Evolutionary conservation across 768 basidiomycete species (phyloP).

Genomic region (Candolleomyces aberdarensis): DNA sequence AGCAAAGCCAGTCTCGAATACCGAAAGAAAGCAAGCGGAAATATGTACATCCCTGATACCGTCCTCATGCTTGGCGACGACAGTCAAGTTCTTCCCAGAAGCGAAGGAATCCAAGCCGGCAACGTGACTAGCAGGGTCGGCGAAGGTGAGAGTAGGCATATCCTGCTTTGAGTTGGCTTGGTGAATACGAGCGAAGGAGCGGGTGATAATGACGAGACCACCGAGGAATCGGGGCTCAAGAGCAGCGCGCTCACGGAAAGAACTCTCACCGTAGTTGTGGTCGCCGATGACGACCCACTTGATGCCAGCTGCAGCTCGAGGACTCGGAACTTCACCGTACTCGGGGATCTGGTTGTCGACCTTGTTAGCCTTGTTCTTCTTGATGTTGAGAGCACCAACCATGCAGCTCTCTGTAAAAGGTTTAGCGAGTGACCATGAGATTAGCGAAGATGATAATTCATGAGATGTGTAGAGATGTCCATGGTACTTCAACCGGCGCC

Average conservation of each 20-base stretch:
- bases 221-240: conserved; percentile 95
- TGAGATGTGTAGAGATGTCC: conserved; percentile 98
- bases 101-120: too few species aligned
- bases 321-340: conserved; percentile 81
- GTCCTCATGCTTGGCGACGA: too few species aligned
- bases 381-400: conserved; percentile 95
- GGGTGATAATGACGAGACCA: conserved; percentile 91
- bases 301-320: conserved; percentile 81
- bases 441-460: too few species aligned
- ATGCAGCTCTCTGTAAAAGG: conserved; percentile 79
- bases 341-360: conserved; percentile 89
- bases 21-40: not conserved
- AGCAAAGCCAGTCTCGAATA: not conserved
- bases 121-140: conserved; percentile 87
- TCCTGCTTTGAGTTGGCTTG: conserved; percentile 99
- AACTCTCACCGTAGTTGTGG: conserved; percentile 96
- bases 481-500: conserved; percentile 99
- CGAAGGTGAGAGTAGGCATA: conserved; percentile 95
- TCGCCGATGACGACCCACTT: conserved; percentile 99
- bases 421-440: conserved; percentile 8
- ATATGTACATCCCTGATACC: conserved; percentile 62
- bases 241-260: conserved; percentile 96
- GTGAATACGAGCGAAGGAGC: too few species aligned
- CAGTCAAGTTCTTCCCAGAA: too few species aligned
- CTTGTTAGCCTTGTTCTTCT: conserved; percentile 96